Conservation (phyloP, 2,329 filamentous ascomycete genomes). For the Didymella lethalis region DNA sequence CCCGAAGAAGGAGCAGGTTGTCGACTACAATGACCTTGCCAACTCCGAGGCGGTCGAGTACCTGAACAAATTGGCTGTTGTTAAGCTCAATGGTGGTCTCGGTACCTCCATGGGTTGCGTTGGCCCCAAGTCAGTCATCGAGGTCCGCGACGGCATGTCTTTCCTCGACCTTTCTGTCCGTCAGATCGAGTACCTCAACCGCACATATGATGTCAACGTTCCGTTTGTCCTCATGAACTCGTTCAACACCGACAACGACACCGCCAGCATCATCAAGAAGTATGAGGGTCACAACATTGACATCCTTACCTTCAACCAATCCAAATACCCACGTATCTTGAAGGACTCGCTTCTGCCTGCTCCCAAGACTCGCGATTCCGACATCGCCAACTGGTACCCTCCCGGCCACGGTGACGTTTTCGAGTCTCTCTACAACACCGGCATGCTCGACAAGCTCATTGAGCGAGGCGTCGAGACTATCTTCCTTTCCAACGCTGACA, state of each 20-base stretch:
- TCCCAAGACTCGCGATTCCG: constrained; percentile 85
- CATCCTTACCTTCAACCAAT: constrained; percentile 99
- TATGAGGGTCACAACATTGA: constrained; percentile 99
- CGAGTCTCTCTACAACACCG: constrained; percentile 99
- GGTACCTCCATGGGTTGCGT: constrained; percentile 99
- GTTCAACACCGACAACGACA: constrained; percentile 99
- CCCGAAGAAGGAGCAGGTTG: constrained; percentile 90
- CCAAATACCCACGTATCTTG: constrained; percentile 94
- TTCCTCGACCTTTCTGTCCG: constrained; percentile 98
- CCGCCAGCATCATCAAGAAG: constrained; percentile 99
- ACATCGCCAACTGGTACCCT: constrained; percentile 97
- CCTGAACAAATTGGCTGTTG: constrained; percentile 94
- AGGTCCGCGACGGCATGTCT: constrained; percentile 99
- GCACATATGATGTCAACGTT: constrained; percentile 95
- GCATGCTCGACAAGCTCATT: constrained; percentile 94
- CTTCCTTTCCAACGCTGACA: constrained; percentile 99
- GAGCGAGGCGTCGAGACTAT: constrained; percentile 95
- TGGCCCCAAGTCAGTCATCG: constrained; percentile 98
- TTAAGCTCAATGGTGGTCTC: constrained; percentile 99
- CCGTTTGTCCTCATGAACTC: constrained; percentile 99
- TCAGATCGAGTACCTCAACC: constrained; percentile 99
- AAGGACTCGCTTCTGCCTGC: constrained; percentile 98
- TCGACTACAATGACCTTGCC: constrained; percentile 89
- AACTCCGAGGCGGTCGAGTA: constrained; percentile 92
- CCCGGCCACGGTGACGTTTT: constrained; percentile 99